phyloP scores from a whole-genome alignment of 2,329 filamentous ascomycete genomes.

The Alternaria alternata region DNA sequence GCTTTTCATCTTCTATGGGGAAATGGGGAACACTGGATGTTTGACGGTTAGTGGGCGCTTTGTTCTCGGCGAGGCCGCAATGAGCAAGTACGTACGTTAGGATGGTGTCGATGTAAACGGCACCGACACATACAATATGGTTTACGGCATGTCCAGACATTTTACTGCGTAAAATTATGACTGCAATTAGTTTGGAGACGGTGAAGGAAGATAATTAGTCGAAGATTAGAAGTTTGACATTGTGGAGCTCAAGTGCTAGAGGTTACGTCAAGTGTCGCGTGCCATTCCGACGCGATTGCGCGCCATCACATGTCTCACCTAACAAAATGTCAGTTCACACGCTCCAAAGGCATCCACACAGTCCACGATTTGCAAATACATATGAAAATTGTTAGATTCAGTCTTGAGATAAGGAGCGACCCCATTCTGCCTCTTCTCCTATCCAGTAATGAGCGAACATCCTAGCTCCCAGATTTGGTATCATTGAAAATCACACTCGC shows the following conservation, averaged over 20 bases:
- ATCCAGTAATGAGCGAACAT: conserved; percentile 23
- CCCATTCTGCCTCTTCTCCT: not conserved
- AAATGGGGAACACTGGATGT: conserved; percentile 67
- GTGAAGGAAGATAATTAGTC: not conserved
- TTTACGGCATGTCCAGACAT: conserved; percentile 24
- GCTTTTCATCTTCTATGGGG: conserved; percentile 75
- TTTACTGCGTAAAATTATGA: not conserved
- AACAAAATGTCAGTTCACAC: not conserved
- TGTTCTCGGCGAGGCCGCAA: not conserved
- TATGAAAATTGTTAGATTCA: not conserved
- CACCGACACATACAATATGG: conserved; percentile 70
- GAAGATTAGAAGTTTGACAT: conserved; percentile 1
- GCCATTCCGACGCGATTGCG: not conserved
- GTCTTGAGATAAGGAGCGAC: not conserved
- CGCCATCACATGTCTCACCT: conserved; percentile 4
- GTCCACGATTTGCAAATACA: no score
- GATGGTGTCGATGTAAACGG: conserved; percentile 76
- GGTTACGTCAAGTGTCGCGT: conserved; percentile 11
- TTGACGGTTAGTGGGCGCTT: not conserved
- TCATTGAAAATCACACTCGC: conserved; percentile 24
- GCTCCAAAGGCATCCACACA: not conserved
- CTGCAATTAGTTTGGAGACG: not conserved
- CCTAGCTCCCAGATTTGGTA: conserved; percentile 20
- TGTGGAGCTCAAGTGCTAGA: conserved; percentile 11
- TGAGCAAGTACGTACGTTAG: conserved; percentile 4